Conservation (phyloP, 23 red algal species). For the Gracilariopsis chorda region DNA sequence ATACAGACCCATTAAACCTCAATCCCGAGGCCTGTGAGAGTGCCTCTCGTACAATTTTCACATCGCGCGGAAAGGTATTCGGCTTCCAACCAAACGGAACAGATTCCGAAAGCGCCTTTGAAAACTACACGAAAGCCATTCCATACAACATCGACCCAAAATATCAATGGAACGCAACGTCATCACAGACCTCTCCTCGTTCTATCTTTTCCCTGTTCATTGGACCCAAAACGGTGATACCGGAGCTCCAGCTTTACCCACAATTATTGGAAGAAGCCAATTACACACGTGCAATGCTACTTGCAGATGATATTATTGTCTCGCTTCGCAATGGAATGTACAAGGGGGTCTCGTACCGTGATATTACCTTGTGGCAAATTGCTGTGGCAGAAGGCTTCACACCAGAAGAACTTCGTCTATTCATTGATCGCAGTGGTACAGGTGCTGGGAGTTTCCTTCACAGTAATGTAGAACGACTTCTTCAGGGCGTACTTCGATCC, state of each 20-base stretch:
- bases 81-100: neutral
- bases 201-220: neutral
- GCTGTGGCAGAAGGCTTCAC: constrained; percentile 48
- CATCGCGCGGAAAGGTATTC: neutral
- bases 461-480: neutral
- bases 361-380: constrained; percentile 29
- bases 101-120: neutral
- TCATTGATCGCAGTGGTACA: neutral
- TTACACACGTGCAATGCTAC: constrained; percentile 23
- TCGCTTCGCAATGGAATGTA: constrained; percentile 2
- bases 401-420: constrained; percentile 38
- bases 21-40: neutral
- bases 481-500: neutral
- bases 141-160: constrained; percentile 26
- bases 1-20: constrained; percentile 7
- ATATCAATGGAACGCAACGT: constrained; percentile 5
- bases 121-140: neutral
- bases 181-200: neutral
- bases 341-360: constrained; percentile 6
- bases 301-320: constrained; percentile 41
- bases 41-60: neutral
- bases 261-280: neutral
- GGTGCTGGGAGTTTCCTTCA: neutral
- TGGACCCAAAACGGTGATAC: neutral
- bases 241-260: neutral